Evolutionary conservation across 305 asterid genomes (phyloP).

Genomic region (Andrographis paniculata): DNA sequence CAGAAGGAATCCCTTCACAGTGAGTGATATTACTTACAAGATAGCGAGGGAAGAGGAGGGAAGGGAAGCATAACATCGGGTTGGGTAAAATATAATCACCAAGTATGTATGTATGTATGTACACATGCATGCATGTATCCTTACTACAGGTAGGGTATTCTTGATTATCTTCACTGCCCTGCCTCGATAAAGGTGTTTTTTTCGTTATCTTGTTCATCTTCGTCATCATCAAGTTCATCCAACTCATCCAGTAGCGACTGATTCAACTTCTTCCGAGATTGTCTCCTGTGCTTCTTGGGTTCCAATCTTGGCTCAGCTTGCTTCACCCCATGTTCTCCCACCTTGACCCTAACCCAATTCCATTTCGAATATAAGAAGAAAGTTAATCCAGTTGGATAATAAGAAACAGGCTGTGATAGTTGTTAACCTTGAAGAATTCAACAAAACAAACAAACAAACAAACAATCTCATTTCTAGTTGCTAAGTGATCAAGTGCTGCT

Average conservation of each 20-base stretch:
- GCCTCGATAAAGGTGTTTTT: slow-evolving; percentile 33
- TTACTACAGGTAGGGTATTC: slow-evolving; percentile 23
- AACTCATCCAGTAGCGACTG: slow-evolving; percentile 68
- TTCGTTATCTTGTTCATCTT: slow-evolving; percentile 30
- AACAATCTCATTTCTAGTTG: no score
- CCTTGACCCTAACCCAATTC: slow-evolving; percentile 46
- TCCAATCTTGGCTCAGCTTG: slow-evolving; percentile 88
- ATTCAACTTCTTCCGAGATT: slow-evolving; percentile 76
- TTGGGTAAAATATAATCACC: no score
- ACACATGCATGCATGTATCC: no score
- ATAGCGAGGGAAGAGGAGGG: no score
- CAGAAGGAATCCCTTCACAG: no score
- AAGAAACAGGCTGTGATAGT: background rate
- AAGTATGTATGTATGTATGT: no score
- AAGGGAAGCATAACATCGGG: no score
- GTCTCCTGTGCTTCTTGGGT: slow-evolving; percentile 80
- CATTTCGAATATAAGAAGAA: slow-evolving; percentile 9
- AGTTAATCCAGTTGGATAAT: background rate
- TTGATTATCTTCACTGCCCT: slow-evolving; percentile 23
- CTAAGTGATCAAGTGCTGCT: no score
- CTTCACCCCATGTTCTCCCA: slow-evolving; percentile 67
- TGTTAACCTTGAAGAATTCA: background rate
- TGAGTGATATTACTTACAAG: no score
- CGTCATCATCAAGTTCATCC: slow-evolving; percentile 58
- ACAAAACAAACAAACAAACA: background rate